These are phyloP conservation scores for Ceriops tagal DNA, from an alignment of 345 rosid species.

Conservation along the genomic window DNA sequence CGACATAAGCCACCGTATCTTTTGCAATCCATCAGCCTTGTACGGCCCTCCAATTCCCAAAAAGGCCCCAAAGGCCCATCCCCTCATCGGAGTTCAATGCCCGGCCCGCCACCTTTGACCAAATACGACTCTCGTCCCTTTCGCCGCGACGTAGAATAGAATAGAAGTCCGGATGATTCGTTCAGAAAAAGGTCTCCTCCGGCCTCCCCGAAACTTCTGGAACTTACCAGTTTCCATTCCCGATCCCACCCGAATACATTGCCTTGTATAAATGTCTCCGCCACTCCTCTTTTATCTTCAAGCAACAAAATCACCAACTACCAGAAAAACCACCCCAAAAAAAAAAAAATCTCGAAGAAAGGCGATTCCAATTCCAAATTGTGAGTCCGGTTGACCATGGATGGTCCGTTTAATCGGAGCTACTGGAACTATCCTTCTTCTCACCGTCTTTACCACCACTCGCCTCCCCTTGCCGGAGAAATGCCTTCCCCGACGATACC, in stretches of 20 bases:
- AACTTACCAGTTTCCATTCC: slow-evolving; percentile 21
- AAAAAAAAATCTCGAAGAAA: no score
- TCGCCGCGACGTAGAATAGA: background rate
- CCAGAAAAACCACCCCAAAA: no score
- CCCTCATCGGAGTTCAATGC: no score
- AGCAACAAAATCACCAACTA: no score
- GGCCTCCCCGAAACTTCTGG: slow-evolving; percentile 36
- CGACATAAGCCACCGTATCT: no score
- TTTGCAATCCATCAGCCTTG: no score
- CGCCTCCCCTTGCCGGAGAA: background rate
- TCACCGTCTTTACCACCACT: background rate
- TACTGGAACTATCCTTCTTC: slow-evolving; percentile 19
- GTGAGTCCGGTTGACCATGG: slow-evolving; percentile 23
- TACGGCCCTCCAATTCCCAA: no score
- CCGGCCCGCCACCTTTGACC: no score
- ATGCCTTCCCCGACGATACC: slow-evolving; percentile 5
- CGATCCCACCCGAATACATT: background rate
- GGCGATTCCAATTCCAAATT: no score
- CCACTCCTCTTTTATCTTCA: background rate
- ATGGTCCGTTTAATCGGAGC: slow-evolving; percentile 27
- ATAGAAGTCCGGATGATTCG: background rate
- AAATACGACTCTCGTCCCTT: no score
- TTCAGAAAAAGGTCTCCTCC: background rate
- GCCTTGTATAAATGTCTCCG: background rate
- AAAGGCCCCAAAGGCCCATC: no score